Base-by-base conservation (phyloP, 116 monocot species). In the Cymodocea nodosa region DNA sequence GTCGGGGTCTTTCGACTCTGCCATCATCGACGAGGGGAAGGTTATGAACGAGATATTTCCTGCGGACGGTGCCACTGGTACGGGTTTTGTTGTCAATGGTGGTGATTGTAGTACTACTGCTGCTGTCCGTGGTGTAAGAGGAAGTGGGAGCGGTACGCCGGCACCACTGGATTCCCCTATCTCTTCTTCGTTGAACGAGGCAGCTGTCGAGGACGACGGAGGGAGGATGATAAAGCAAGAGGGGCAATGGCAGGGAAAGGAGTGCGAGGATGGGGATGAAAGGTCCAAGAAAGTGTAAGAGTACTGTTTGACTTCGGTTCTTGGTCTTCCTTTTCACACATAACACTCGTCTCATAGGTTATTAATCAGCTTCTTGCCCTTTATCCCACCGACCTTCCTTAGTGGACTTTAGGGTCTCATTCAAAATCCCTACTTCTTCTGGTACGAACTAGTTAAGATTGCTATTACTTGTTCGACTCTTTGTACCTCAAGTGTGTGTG, bases 271-370 rank as follows among this genome's bases (percentile, higher is more conserved):
- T 25, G 30, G 11, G 67, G 54, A 34, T 14, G 10, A 34, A 4
- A 51, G 35, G 25, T 66, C 66, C n/a, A 66, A 66, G 30, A 66
- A 66, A 66, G 25, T 16, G 66, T 66, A 66, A 30, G 66, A 4
- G 17, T 14, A 13, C 15, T 23, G 25, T 30, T 30, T 3, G 30
- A 30, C 59, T 59, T 59, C 13, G 4, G 7, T 54, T 54, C 54
- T 54, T n/a, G 44, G 44, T 44, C 44, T 44, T 44, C 44, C 7
- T 9, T 34, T 60, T 60, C 6, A 60, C 24, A 59, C 20, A 4
- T 14, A 59, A 34, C 5, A 8, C 30, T 59, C 10, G 13, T 59
- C 59, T 59, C 30, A 30, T 30, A 30, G 2, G 30, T 30, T 30
- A 30, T 3, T 30, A 3, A 30, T 30, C 30, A 1, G 30, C 30